Evolutionary conservation across 2,329 filamentous ascomycete species (phyloP), one percentile per base, ranked within the genome.

Genomic region (Penicillium capsulatum): DNA sequence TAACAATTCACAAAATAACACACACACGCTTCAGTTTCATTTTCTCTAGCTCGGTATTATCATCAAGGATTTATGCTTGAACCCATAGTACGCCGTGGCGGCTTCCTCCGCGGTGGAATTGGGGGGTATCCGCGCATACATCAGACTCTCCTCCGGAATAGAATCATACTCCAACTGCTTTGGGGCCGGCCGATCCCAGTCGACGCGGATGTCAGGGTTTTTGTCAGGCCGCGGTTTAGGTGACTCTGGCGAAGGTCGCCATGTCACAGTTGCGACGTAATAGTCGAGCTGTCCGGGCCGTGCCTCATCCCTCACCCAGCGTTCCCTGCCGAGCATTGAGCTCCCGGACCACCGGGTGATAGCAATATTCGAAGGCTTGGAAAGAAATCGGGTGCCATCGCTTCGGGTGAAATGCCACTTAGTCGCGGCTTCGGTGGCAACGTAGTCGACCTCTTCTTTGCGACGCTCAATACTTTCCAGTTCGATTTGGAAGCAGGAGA

Each of bases 381-480:
- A 59, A 15, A 53, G 57, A 2, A 71, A 51, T 2, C 57, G 38
- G 3, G 34, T 36, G 1, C 61, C 64, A 26, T 68, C 65, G 2
- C n/a, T 44, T 13, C 63, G 57, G 38, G 43, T 54, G 43, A 67
- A 66, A 30, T 55, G 55, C 66, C 64, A 68, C n/a, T 45, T 48
- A 17, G 59, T 51, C 1, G 58, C 44, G 37, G 63, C 64, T 34
- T 65, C 53, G 10, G 58, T 46, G 4, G 68, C 66, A n/a, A 77
- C 70, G 6, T 53, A 50, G 28, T 74, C 59, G 3, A 77, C 53
- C 48, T 76, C 70, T 0, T 45, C 50, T 38, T 65, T 67, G 44
- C 73, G 73, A 9, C 69, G 59, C 35, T 68, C 61, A 5, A 76
- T 40, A 2, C 68, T 71, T 54, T 78, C 75, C 11, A 75, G 54